Evolutionary conservation across 192 early-diverging fungal genomes (phyloP).

Genomic region (Coemansia sp.): DNA sequence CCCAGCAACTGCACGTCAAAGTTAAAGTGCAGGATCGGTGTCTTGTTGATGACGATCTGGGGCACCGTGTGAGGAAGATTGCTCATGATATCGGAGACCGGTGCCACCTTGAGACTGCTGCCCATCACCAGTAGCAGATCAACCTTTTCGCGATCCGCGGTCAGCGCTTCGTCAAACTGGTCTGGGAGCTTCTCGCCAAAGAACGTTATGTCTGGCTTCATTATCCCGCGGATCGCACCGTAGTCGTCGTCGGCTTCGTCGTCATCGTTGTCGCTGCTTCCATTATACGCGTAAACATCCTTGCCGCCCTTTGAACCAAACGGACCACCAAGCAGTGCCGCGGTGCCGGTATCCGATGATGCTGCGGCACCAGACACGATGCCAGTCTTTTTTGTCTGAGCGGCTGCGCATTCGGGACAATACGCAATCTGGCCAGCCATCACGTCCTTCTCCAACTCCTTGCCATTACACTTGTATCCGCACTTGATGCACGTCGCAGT

Average conservation of each 20-base stretch:
- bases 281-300: conserved; percentile 13
- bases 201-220: conserved; percentile 98
- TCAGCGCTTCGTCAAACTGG: conserved; percentile 73
- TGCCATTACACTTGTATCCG: conserved; percentile 70
- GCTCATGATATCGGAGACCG: conserved; percentile 88
- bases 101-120: conserved; percentile 91
- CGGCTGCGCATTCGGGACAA: conserved; percentile 69
- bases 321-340: conserved; percentile 1
- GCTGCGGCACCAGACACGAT: not conserved
- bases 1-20: conserved; percentile 92
- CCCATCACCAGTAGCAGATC: conserved; percentile 96
- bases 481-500: conserved; percentile 89
- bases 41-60: conserved; percentile 90
- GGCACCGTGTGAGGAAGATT: conserved; percentile 80
- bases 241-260: conserved; percentile 60
- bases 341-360: not conserved
- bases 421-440: conserved; percentile 73
- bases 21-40: conserved; percentile 78
- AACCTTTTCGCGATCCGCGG: conserved; percentile 69
- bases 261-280: conserved; percentile 16
- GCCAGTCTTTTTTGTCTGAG: not conserved
- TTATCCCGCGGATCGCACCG: conserved; percentile 56
- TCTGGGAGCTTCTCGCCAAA: conserved; percentile 92
- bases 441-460: conserved; percentile 78
- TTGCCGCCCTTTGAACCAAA: not conserved